A percentile compares a stretch with the other conserved stretches of the same genome.
Evolutionary conservation across 169 alveolate species (phyloP).

Genomic region (Plasmodium gallinaceum): DNA sequence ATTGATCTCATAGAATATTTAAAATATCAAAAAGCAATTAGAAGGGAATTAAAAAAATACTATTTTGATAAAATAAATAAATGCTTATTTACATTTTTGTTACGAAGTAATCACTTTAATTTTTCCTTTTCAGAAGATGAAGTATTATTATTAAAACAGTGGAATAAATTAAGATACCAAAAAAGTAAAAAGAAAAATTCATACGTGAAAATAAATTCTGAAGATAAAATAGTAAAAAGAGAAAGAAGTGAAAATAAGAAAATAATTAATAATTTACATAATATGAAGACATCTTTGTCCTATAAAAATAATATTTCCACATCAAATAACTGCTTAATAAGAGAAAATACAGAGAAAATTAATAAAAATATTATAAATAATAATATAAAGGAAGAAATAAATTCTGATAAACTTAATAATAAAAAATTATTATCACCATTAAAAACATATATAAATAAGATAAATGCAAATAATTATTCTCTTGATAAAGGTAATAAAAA

Average conservation of each 20-base stretch:
- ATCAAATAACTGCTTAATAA: no score
- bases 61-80: constrained; percentile 55
- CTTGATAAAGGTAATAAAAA: background rate
- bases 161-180: constrained; percentile 26
- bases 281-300: no score
- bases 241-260: no score
- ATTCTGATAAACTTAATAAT: background rate
- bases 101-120: constrained; percentile 45
- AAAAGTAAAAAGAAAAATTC: background rate
- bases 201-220: no score
- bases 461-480: background rate
- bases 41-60: constrained; percentile 41
- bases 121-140: constrained; percentile 44
- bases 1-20: constrained; percentile 38
- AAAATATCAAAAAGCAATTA: constrained; percentile 31
- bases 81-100: constrained; percentile 46
- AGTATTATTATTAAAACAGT: constrained; percentile 26
- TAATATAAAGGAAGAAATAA: background rate
- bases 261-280: no score
- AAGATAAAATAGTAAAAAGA: no score
- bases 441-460: background rate
- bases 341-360: background rate
- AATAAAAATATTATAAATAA: background rate
- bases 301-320: no score
- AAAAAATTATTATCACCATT: background rate